A percentile compares a stretch with the other conserved stretches of the same genome.
These are phyloP conservation scores for Digitaria exilis DNA, from an alignment of 202 grass and related monocot genomes.

Conservation along the genomic window DNA sequence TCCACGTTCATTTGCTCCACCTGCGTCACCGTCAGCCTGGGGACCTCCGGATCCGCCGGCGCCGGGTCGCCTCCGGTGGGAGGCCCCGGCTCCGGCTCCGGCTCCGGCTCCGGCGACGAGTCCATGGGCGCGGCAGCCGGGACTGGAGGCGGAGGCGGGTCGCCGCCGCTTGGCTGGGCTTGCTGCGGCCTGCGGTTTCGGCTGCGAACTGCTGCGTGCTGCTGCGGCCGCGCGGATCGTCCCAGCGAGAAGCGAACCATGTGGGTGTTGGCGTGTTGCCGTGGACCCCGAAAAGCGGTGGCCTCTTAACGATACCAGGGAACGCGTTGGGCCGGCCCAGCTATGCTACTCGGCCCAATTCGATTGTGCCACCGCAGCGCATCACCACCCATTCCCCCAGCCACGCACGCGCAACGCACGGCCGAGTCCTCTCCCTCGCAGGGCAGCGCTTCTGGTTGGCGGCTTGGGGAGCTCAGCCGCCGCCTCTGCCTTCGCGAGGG, in stretches of 20 bases:
- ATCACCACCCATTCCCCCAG: neutral
- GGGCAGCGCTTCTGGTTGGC: constrained; percentile 17
- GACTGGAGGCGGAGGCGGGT: neutral
- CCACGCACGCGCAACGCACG: neutral
- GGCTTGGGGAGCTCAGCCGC: constrained; percentile 14
- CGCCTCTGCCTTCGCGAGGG: constrained; percentile 8
- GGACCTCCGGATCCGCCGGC: constrained; percentile 30
- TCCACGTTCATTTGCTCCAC: constrained; percentile 82
- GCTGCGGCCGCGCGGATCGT: constrained; percentile 9
- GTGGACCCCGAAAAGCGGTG: neutral
- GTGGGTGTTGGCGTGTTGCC: neutral
- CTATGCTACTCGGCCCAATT: neutral
- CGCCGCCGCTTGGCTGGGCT: constrained; percentile 19
- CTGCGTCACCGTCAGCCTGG: constrained; percentile 72
- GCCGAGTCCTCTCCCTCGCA: neutral
- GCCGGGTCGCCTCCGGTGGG: neutral
- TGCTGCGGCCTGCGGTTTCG: neutral
- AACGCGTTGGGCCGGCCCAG: constrained; percentile 2
- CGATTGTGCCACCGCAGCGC: neutral
- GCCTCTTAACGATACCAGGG: neutral
- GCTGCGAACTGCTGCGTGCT: constrained; percentile 31
- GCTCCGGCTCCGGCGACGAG: constrained; percentile 33
- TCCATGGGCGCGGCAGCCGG: constrained; percentile 45
- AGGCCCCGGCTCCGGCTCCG: too few relatives aligned
- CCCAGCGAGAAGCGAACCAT: constrained; percentile 45